A percentile compares a stretch with the other conserved stretches of the same genome.
phyloP scores from a whole-genome alignment of 208 protist species.

The Crithidia mellificae region DNA sequence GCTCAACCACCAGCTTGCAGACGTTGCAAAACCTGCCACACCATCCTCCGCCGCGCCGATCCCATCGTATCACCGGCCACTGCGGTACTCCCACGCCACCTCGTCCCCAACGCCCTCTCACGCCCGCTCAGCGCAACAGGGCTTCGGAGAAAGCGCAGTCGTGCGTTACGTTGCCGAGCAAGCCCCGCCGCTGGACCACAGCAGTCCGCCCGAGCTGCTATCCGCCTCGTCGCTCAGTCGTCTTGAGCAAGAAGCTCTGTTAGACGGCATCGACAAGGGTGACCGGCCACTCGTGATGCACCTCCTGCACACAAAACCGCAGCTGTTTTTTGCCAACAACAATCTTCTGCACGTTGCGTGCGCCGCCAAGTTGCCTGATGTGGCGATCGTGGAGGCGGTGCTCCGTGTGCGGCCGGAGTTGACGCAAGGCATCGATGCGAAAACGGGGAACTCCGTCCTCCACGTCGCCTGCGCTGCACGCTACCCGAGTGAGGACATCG shows the following conservation, averaged over 20 bases:
- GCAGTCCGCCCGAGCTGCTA: background rate
- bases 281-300: conserved; percentile 33
- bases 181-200: background rate
- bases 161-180: background rate
- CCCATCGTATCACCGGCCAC: background rate
- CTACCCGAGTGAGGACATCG: conserved; percentile 24
- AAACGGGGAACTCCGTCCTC: conserved; percentile 46
- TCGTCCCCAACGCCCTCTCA: background rate
- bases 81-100: background rate
- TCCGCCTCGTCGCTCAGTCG: background rate
- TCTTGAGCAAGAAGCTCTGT: conserved; percentile 28
- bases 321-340: conserved; percentile 34
- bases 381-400: conserved; percentile 29
- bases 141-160: background rate
- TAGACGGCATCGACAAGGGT: conserved; percentile 36
- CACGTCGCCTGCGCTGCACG: conserved; percentile 42
- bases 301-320: conserved; percentile 27
- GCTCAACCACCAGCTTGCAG: background rate
- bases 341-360: conserved; percentile 50
- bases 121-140: background rate
- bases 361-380: conserved; percentile 5
- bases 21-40: background rate
- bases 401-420: conserved; percentile 42
- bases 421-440: conserved; percentile 32
- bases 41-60: background rate